Evolutionary conservation across 2,329 filamentous ascomycete species (phyloP).

Genomic region (Epichloe elymi): DNA sequence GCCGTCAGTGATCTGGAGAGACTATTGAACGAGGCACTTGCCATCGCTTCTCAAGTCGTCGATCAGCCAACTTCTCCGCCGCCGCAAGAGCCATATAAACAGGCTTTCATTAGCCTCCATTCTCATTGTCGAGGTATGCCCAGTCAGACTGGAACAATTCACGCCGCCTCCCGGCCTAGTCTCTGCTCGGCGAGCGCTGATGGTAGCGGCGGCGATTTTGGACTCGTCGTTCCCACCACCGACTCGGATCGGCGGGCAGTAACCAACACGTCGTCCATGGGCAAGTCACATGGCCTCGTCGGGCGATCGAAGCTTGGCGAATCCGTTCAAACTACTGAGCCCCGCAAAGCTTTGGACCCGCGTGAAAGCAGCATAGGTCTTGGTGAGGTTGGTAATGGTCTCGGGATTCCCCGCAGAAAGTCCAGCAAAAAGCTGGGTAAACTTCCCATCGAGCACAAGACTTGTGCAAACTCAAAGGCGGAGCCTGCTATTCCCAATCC

Average conservation of each 20-base stretch:
- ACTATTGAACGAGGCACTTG: conserved; percentile 32
- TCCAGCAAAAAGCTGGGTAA: conserved; percentile 7
- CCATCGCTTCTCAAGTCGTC: conserved; percentile 27
- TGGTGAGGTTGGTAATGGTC: not conserved
- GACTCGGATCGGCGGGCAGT: not conserved
- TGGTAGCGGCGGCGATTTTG: conserved; percentile 5
- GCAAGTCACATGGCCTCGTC: not conserved
- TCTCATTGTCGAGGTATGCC: conserved; percentile 4
- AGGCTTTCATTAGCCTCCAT: conserved; percentile 7
- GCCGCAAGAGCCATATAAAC: conserved; percentile 6
- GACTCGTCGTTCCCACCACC: not conserved
- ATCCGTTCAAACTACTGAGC: not conserved
- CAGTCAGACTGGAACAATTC: not conserved
- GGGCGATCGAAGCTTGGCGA: not conserved
- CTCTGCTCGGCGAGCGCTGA: conserved; percentile 4
- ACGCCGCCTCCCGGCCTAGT: not conserved
- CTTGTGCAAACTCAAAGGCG: not conserved
- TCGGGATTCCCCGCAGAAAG: conserved; percentile 5
- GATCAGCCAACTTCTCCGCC: conserved; percentile 16
- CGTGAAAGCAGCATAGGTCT: not conserved
- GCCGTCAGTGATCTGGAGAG: conserved; percentile 31
- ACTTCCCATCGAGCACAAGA: not conserved
- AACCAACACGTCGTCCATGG: not conserved
- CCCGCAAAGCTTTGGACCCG: not conserved
- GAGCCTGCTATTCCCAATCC: not conserved